phyloP scores from a whole-genome alignment of 1,284 basidiomycete species.

The Coriolopsis trogii region DNA sequence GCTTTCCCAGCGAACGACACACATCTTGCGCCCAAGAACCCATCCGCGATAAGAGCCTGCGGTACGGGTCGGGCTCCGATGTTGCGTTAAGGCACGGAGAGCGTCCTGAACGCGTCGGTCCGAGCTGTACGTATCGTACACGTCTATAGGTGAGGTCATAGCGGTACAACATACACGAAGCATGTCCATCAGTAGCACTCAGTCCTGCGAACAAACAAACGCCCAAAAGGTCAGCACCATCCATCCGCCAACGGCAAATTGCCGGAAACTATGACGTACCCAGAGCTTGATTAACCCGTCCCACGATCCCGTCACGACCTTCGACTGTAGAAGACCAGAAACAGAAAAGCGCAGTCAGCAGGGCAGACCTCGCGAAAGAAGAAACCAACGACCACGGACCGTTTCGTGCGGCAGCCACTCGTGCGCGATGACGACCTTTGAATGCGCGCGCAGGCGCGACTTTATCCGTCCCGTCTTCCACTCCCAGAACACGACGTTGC shows the following conservation, averaged over 20 bases:
- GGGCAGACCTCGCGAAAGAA: not conserved
- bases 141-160: slow-evolving; percentile 3
- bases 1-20: not conserved
- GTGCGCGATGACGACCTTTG: slow-evolving; percentile 95
- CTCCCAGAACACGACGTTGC: slow-evolving; percentile 98
- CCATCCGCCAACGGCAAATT: not conserved
- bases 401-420: slow-evolving; percentile 98
- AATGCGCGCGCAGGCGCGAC: slow-evolving; percentile 87
- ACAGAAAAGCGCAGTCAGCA: slow-evolving; percentile 17
- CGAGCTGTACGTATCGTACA: slow-evolving; percentile 18
- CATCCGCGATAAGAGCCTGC: not conserved
- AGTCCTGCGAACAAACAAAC: slow-evolving; percentile 11
- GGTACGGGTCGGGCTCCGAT: too few species aligned
- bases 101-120: too few species aligned
- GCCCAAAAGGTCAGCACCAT: slow-evolving; percentile 7
- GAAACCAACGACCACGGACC: slow-evolving; percentile 55
- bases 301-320: slow-evolving; percentile 96
- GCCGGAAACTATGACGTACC: slow-evolving; percentile 46
- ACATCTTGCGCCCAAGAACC: not conserved
- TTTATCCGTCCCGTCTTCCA: slow-evolving; percentile 98
- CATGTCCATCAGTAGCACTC: slow-evolving; percentile 21
- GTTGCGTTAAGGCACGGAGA: too few species aligned
- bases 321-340: slow-evolving; percentile 60
- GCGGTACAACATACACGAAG: slow-evolving; percentile 5
- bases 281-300: slow-evolving; percentile 97